Evolutionary conservation across 2,329 filamentous ascomycete genomes (phyloP), one percentile per base, ranked within the genome.

Genomic region (Dothideomycetidae sp.): DNA sequence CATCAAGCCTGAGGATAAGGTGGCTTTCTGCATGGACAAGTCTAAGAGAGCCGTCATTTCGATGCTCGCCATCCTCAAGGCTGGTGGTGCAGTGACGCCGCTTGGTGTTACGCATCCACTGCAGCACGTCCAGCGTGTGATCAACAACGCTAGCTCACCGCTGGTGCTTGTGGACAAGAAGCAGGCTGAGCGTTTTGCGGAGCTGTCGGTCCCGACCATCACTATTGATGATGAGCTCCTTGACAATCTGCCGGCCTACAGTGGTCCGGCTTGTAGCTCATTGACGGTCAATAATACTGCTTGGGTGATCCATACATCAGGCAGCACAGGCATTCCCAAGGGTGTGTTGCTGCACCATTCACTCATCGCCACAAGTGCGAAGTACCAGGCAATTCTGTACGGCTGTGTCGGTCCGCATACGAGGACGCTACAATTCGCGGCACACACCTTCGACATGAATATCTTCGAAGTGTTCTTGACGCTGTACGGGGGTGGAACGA

Each of bases 351-450:
- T 35, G 12, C 42, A 45, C 3, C 44, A 50, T 16, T 73, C 72
- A 15, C 73, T 68, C 0, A 75, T 74, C n/a, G 7, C 7, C 21
- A 7, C 21, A n/a, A 26, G 21, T n/a, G n/a, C n/a, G 7, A 26
- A 26, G 21, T 7, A 7, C 21, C 7, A 26, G 7, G 21, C 21
- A 26, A 26, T 26, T 26, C 21, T 26, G 7, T 7, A n/a, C 7
- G 7, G n/a, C n/a, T 7, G 7, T 7, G 21, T 7, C 7, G 21
- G 21, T 9, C n/a, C n/a, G n/a, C n/a, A n/a, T n/a, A 7, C 15
- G 11, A 12, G 15, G 11, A 9, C 11, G 5, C 16, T 33, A 10
- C 10, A 33, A 7, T 33, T 33, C 14, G 10, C 14, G n/a, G 5
- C 66, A 1, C 70, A 71, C 13, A 29, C 33, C 2, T 46, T 46